phyloP scores from a whole-genome alignment of 305 asterid species.

The Solanum chacoense region DNA sequence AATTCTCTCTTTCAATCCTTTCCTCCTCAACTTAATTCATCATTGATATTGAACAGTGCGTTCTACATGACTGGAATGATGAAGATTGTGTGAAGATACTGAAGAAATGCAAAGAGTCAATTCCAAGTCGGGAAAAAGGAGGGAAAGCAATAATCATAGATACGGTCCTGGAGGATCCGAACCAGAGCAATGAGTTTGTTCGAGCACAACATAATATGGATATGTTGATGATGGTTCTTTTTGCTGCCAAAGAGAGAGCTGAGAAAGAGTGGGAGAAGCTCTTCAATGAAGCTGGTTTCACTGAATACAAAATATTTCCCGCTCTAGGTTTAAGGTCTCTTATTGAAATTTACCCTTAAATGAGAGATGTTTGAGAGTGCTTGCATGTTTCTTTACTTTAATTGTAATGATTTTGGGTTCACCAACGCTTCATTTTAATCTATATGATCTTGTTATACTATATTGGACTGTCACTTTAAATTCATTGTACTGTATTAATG shows the following conservation, averaged over 20 bases:
- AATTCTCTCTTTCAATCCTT: background rate
- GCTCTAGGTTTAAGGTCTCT: background rate
- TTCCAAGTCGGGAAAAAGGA: conserved; percentile 1
- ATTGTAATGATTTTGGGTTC: background rate
- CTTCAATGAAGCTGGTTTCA: conserved; percentile 5
- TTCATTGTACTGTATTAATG: background rate
- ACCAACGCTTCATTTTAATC: background rate
- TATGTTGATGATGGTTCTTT: conserved; percentile 1
- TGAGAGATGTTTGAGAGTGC: background rate
- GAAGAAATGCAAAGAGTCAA: conserved; percentile 8
- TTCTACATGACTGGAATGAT: conserved; percentile 8
- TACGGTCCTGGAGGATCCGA: background rate
- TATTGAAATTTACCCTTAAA: background rate
- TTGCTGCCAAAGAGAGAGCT: conserved; percentile 3
- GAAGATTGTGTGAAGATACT: conserved; percentile 7
- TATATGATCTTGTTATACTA: background rate
- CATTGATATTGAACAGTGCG: background rate
- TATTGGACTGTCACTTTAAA: background rate
- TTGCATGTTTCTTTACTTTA: background rate
- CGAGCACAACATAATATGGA: background rate
- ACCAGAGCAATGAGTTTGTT: background rate
- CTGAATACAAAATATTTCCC: background rate
- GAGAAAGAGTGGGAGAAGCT: conserved; percentile 12
- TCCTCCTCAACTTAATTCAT: background rate
- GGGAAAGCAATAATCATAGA: conserved; percentile 12